Percentiles rank a stretch among this genome's conserved stretches.
phyloP scores from a whole-genome alignment of 2,329 filamentous ascomycete species.

The Fusarium agapanthi region DNA sequence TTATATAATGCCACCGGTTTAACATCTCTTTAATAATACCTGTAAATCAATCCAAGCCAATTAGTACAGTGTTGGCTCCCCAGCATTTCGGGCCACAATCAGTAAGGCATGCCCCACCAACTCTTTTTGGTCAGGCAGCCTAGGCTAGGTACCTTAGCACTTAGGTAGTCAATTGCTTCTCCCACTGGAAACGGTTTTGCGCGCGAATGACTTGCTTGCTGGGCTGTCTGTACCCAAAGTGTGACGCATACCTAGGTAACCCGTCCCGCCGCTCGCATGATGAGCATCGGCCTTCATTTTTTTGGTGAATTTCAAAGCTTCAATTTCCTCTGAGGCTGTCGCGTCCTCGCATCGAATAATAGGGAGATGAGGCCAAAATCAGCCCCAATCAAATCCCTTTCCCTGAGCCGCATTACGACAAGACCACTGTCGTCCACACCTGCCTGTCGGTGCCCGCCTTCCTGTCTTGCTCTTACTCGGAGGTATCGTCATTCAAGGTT shows the following conservation, averaged over 20 bases:
- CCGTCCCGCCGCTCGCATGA: conserved; percentile 29
- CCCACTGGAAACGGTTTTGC: conserved; percentile 7
- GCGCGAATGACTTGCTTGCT: conserved; percentile 11
- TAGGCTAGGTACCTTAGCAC: no score
- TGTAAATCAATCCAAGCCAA: neutral
- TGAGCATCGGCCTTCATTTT: neutral
- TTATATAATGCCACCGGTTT: no score
- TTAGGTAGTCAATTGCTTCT: neutral
- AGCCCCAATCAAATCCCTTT: conserved; percentile 35
- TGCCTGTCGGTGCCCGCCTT: conserved; percentile 3
- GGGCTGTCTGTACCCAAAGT: neutral
- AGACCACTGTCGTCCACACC: conserved; percentile 9
- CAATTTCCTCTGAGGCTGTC: conserved; percentile 25
- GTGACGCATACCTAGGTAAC: conserved; percentile 23
- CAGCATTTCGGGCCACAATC: conserved; percentile 2
- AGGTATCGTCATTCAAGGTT: neutral
- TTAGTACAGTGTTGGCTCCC: neutral
- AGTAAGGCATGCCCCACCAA: neutral
- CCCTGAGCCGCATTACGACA: conserved; percentile 32
- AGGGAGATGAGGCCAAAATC: conserved; percentile 39
- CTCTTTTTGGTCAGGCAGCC: no score
- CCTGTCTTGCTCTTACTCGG: neutral
- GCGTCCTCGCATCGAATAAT: conserved; percentile 27
- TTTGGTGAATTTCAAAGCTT: conserved; percentile 27
- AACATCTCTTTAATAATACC: neutral